Conservation (phyloP, 306 rosid genomes). For the Alnus glutinosa region DNA sequence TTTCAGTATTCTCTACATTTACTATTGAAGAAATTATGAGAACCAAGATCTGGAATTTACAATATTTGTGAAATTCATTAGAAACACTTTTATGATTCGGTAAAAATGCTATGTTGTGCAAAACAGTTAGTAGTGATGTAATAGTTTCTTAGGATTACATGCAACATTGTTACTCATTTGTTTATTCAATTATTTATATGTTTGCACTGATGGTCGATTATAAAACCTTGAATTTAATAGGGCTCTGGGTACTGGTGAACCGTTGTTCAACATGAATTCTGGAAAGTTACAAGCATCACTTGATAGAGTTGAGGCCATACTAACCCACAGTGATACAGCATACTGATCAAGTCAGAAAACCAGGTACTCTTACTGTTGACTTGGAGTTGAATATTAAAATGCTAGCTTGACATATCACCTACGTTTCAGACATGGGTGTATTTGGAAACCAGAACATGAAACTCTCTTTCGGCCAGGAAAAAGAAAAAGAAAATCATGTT, state of each 20-base stretch:
- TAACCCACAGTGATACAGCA: conserved; percentile 59
- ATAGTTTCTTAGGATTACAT: conserved; percentile 6
- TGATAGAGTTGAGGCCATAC: conserved; percentile 85
- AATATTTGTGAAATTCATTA: neutral
- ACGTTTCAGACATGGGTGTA: neutral
- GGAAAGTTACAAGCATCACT: conserved; percentile 84
- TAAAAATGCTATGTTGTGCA: neutral
- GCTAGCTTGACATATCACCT: neutral
- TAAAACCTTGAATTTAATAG: conserved; percentile 36
- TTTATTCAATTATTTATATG: conserved; percentile 8
- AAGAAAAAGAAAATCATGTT: neutral
- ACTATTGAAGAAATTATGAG: neutral
- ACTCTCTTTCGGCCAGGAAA: no score
- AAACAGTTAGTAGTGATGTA: neutral
- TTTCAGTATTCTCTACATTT: conserved; percentile 21
- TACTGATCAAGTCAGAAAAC: conserved; percentile 10
- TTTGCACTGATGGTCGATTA: neutral
- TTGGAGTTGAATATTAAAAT: neutral
- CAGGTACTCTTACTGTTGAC: neutral
- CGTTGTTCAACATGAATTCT: conserved; percentile 85
- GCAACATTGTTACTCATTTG: conserved; percentile 9
- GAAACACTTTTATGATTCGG: neutral
- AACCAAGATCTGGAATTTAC: conserved; percentile 9
- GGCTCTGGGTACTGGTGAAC: conserved; percentile 84
- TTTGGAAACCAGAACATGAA: neutral